Percentiles rank a stretch among this genome's conserved stretches.
Evolutionary conservation across 2,329 filamentous ascomycete species (phyloP).

Genomic region (Canariomyces notabilis): DNA sequence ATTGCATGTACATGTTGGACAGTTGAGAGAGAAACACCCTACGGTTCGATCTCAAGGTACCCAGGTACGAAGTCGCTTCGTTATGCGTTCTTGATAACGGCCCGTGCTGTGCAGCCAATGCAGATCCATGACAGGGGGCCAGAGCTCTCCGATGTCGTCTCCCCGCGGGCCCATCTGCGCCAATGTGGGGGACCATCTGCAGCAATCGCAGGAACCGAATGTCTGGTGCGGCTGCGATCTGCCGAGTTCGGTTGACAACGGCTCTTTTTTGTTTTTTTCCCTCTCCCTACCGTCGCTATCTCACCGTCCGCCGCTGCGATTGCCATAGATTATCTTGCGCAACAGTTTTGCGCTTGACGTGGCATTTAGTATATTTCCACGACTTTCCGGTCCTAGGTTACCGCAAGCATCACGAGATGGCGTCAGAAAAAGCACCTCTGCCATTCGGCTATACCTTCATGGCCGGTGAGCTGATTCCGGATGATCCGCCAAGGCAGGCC

Average conservation of each 20-base stretch:
- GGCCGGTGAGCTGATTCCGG: slow-evolving; percentile 22
- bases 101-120: not conserved
- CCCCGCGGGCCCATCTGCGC: slow-evolving; percentile 7
- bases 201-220: not conserved
- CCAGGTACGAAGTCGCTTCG: no score
- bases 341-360: no score
- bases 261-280: slow-evolving; percentile 7
- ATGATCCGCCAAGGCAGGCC: slow-evolving; percentile 26
- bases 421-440: slow-evolving; percentile 23
- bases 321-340: no score
- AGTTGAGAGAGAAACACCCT: no score
- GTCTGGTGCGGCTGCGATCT: not conserved
- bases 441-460: slow-evolving; percentile 27
- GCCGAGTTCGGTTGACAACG: slow-evolving; percentile 9
- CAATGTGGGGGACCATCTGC: slow-evolving; percentile 8
- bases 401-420: slow-evolving; percentile 19
- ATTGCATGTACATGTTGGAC: no score
- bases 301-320: no score
- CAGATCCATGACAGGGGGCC: slow-evolving; percentile 8
- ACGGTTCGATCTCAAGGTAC: no score
- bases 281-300: not conserved
- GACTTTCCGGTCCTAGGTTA: not conserved
- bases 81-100: no score
- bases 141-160: slow-evolving; percentile 17
- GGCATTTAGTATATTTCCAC: not conserved